Base-by-base conservation (phyloP, 176 grass and related monocot genomes). In the Eragrostis nindensis region DNA sequence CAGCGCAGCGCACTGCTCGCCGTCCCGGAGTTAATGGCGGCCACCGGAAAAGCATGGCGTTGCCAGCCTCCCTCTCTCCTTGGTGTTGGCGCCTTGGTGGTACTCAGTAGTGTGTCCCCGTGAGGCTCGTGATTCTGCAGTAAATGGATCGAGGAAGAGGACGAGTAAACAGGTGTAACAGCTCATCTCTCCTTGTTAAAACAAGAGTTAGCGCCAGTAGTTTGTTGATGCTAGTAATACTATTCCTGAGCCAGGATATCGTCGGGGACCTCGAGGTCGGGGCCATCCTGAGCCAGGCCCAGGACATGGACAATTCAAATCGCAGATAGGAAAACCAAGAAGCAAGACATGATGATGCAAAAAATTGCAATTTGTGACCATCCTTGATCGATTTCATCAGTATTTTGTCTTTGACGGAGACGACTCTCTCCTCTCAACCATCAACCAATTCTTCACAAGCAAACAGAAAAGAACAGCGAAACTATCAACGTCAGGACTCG, bases 401-500 rank as follows among this genome's bases (percentile, higher is more conserved):
- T 59, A 5, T 45, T 61, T 19, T 4, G n/a, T 26, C 22, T 36
- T 60, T 14, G 19, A 24, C 53, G 63, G 66, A 7, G 29, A 55
- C 15, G 49, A 19, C 6, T 7, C 10, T 22, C 18, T 21, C 30
- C 64, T 64, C 57, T 10, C 46, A 66, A 75, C 71, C 11, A 66
- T 66, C 70, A 52, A 52, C 45, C 78, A 52, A 19, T n/a, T 65
- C 45, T 54, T 53, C 1, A 56, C 7, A 5, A 4, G 74, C 11
- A 21, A n/a, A 6, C 53, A 26, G 50, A 56, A 45, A 70, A 24
- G 1, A 72, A 44, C 19, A 60, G 25, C 48, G 12, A 5, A 84
- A 68, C 40, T 83, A 70, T 70, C 64, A 77, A 77, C 65, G 53
- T 77, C 73, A 76, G 49, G n/a, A n/a, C n/a, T n/a, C n/a, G n/a